These are phyloP conservation scores for Theobroma cacao DNA, from an alignment of 345 rosid genomes.

Conservation along the genomic window DNA sequence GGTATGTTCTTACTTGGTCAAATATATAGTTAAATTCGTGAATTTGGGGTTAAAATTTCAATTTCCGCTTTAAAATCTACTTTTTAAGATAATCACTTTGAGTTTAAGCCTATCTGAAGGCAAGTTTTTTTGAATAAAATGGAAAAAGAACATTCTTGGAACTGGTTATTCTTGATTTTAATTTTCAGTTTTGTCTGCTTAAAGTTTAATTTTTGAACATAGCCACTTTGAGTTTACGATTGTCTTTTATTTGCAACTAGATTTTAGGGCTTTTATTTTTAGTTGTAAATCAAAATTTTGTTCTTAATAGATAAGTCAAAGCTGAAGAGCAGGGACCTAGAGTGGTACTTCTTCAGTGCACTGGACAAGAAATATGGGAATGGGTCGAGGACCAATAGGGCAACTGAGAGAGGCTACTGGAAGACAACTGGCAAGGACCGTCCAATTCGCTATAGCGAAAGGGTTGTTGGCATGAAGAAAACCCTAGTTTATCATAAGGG, in stretches of 20 bases:
- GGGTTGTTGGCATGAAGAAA: slow-evolving; percentile 88
- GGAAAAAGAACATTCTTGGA: neutral
- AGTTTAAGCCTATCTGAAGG: neutral
- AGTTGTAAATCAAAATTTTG: neutral
- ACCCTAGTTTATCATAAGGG: slow-evolving; percentile 91
- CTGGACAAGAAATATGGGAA: slow-evolving; percentile 84
- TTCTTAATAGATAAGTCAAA: slow-evolving; percentile 55
- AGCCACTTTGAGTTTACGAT: neutral
- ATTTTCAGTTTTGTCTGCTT: neutral
- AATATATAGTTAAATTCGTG: neutral
- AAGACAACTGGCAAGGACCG: slow-evolving; percentile 96
- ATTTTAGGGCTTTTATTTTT: neutral
- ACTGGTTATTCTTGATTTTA: neutral
- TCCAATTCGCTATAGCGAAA: slow-evolving; percentile 40
- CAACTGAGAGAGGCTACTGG: slow-evolving; percentile 94
- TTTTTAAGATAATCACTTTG: neutral
- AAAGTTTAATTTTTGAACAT: neutral
- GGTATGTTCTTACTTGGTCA: neutral
- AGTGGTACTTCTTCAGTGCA: slow-evolving; percentile 90
- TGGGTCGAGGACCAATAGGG: slow-evolving; percentile 87
- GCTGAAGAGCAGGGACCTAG: slow-evolving; percentile 84
- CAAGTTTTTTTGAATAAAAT: too few species aligned
- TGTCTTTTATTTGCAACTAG: neutral
- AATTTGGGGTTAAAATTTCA: neutral
- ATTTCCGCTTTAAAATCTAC: neutral